A percentile compares a stretch with the other conserved stretches of the same genome.
These are phyloP conservation scores for Pyricularia grisea DNA, from an alignment of 2,329 filamentous ascomycete species.

Conservation along the genomic window DNA sequence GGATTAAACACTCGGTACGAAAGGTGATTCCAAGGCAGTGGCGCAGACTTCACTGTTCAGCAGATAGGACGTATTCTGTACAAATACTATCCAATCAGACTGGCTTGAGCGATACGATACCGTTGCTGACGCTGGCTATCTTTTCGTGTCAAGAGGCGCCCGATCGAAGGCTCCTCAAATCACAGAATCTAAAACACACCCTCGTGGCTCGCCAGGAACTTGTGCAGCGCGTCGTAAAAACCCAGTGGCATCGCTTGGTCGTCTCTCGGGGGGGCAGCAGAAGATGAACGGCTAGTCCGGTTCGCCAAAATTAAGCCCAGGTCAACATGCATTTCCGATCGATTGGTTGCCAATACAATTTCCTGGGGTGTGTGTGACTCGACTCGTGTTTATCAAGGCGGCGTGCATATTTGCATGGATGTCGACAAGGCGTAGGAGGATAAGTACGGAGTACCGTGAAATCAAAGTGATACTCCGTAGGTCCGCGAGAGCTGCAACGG, in stretches of 20 bases:
- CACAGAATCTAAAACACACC: neutral
- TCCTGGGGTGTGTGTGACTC: neutral
- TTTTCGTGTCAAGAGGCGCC: neutral
- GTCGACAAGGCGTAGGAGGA: neutral
- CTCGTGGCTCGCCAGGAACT: neutral
- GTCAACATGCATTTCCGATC: neutral
- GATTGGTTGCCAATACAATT: no score
- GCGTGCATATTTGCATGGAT: neutral
- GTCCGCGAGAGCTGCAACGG: neutral
- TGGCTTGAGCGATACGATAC: neutral
- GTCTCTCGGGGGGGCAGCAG: neutral
- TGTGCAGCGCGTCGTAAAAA: neutral
- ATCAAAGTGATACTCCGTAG: neutral
- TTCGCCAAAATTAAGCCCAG: neutral
- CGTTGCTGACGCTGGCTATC: neutral
- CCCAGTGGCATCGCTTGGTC: neutral
- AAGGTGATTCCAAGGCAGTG: neutral
- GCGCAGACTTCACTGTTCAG: neutral
- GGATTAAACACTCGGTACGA: neutral
- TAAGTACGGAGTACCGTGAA: neutral
- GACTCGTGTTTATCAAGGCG: neutral
- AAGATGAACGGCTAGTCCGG: neutral
- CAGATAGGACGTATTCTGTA: neutral
- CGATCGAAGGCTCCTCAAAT: neutral
- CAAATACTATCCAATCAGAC: neutral